Conservation (phyloP, 345 rosid genomes). For the Salix dunnii region DNA sequence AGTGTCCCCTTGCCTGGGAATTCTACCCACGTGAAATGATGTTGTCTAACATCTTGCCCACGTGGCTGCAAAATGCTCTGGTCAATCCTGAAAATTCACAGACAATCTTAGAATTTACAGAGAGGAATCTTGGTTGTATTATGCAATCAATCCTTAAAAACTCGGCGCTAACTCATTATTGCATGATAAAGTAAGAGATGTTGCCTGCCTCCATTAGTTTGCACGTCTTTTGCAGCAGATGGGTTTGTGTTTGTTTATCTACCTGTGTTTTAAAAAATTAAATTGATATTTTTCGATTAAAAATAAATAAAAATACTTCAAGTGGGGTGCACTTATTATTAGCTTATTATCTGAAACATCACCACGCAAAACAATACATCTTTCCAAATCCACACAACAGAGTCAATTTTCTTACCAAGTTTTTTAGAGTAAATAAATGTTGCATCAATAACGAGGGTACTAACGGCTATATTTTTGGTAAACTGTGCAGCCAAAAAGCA, state of each 20-base stretch:
- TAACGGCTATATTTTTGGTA: conserved; percentile 24
- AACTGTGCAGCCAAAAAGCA: conserved; percentile 62
- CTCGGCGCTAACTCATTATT: background rate
- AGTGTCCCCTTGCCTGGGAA: background rate
- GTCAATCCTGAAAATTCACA: background rate
- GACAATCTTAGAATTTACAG: background rate
- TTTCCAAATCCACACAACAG: conserved; percentile 11
- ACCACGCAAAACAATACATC: background rate
- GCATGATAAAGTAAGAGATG: background rate
- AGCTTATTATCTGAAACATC: background rate
- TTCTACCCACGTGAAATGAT: too few species aligned
- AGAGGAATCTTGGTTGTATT: background rate
- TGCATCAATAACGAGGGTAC: background rate
- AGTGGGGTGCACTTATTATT: too few species aligned
- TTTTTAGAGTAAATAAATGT: background rate
- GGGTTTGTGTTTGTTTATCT: too few species aligned
- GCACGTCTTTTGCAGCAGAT: background rate
- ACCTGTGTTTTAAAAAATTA: too few species aligned
- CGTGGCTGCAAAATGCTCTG: background rate
- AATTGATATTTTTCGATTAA: too few species aligned
- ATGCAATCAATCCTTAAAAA: background rate
- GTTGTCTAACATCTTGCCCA: background rate
- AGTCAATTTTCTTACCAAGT: background rate
- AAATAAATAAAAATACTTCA: too few species aligned
- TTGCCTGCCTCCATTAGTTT: background rate